Evolutionary conservation across 441 rosid genomes (phyloP), one percentile per base, ranked within the genome.

Genomic region (Bruguiera hainesii): DNA sequence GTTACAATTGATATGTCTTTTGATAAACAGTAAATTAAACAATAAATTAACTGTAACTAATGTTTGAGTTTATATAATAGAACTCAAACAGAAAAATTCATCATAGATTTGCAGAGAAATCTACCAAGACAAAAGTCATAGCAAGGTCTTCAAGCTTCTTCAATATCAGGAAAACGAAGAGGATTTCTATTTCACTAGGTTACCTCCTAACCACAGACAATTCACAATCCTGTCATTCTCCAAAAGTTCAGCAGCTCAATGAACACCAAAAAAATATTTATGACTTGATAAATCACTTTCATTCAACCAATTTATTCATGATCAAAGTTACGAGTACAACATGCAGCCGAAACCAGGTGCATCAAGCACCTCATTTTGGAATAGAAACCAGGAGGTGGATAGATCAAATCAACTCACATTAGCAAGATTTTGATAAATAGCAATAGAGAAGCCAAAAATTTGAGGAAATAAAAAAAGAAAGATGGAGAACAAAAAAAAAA

Each of bases 231-330:
- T 42, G 48, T 42, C 3, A 60, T 7, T 68, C 48, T 31, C 35
- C 29, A 39, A 50, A 29, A 68, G 30, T 60, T 20, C 37, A 3
- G 49, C 67, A 16, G 3, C 39, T 42, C 46, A 55, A 42, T 16
- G 16, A 11, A 37, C 15, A 57, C 58, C 61, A 64, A 64, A 37
- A 21, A 21, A 26, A 10, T 37, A 37, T 48, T 48, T 31, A 56
- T 42, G 59, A 70, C 67, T 28, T 33, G 48, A 67, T 29, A 35
- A 68, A 61, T 71, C 68, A 65, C 60, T 71, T 75, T 39, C 66
- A 63, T 75, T 31, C 66, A 63, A 64, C 67, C 61, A 64, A 56
- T 75, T 82, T 75, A 71, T 77, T 79, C 75, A 53, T 10, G 49
- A 50, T 67, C 65, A 60, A 60, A 42, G 49, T 69, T 63, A 66